Conservation (phyloP, 164 flowering plant species). For the Annona cherimola region DNA sequence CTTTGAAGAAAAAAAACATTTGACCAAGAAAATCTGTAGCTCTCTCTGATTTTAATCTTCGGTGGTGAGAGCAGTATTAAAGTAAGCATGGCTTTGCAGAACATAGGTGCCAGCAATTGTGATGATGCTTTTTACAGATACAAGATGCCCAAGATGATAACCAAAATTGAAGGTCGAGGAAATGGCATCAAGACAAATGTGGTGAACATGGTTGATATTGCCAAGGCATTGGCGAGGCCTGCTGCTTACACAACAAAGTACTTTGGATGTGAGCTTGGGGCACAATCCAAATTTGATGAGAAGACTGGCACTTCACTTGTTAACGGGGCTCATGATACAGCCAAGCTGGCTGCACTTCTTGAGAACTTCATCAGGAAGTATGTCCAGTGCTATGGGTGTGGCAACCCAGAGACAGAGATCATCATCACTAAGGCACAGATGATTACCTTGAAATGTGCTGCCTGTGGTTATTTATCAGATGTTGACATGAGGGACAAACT, state of each 20-base stretch:
- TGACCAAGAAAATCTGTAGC: slow-evolving; percentile 1
- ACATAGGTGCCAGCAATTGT: slow-evolving; percentile 84
- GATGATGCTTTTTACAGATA: slow-evolving; percentile 98
- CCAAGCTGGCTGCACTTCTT: slow-evolving; percentile 81
- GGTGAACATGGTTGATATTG: slow-evolving; percentile 91
- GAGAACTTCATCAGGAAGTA: slow-evolving; percentile 88
- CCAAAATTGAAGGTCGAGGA: slow-evolving; percentile 91
- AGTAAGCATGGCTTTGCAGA: slow-evolving; percentile 73
- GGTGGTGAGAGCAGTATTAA: background rate
- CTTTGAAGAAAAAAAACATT: background rate
- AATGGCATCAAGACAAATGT: slow-evolving; percentile 97
- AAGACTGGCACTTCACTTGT: slow-evolving; percentile 80
- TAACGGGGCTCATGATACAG: slow-evolving; percentile 84
- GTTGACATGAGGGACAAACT: slow-evolving; percentile 95
- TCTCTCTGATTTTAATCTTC: slow-evolving; percentile 9
- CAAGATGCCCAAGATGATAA: slow-evolving; percentile 92
- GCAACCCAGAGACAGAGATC: slow-evolving; percentile 88
- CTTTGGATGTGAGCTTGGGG: slow-evolving; percentile 91
- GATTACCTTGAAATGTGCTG: slow-evolving; percentile 82
- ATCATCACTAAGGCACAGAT: slow-evolving; percentile 75
- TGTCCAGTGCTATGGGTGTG: slow-evolving; percentile 94
- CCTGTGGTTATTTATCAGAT: slow-evolving; percentile 88
- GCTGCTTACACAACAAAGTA: slow-evolving; percentile 85
- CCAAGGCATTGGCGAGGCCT: slow-evolving; percentile 85
- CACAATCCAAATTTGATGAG: slow-evolving; percentile 92